Percentiles rank a stretch among this genome's conserved stretches.
phyloP scores from a whole-genome alignment of 345 rosid species.

The Linum trigynum region DNA sequence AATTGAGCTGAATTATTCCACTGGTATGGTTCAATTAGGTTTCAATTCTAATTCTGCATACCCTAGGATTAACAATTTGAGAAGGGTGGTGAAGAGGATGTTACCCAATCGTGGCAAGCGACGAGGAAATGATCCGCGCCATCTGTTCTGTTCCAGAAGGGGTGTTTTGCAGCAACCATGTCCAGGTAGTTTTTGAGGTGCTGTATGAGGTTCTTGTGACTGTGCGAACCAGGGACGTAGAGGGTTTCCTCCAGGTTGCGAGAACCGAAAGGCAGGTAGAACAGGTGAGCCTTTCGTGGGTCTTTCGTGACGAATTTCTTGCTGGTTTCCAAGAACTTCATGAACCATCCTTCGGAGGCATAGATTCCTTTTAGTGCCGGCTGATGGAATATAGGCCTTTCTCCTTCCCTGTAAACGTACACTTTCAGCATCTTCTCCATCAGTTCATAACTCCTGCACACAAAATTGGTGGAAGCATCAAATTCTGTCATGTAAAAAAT shows the following conservation, averaged over 20 bases:
- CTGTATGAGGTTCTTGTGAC: conserved; percentile 45
- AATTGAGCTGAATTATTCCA: no score
- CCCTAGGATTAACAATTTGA: not conserved
- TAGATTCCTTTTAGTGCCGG: conserved; percentile 79
- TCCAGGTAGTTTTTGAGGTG: conserved; percentile 57
- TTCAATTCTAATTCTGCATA: no score
- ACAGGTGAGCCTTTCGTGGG: conserved; percentile 67
- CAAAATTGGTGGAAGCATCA: conserved; percentile 4
- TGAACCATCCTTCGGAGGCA: conserved; percentile 98
- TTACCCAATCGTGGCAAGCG: conserved; percentile 98
- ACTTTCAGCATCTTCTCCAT: conserved; percentile 83
- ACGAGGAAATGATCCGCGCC: conserved; percentile 92
- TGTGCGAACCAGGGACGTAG: conserved; percentile 66
- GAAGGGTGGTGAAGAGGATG: conserved; percentile 12
- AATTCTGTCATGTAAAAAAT: not conserved
- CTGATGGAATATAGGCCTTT: conserved; percentile 59
- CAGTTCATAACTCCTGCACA: conserved; percentile 79
- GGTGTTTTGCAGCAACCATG: conserved; percentile 47
- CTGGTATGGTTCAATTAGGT: no score
- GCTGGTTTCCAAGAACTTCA: conserved; percentile 68
- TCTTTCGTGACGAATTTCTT: conserved; percentile 52
- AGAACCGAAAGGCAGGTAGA: conserved; percentile 88
- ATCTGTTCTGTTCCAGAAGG: conserved; percentile 81
- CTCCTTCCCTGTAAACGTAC: conserved; percentile 79
- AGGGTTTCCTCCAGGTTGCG: conserved; percentile 61